A percentile compares a stretch with the other conserved stretches of the same genome.
phyloP scores from a whole-genome alignment of 2,329 filamentous ascomycete species.

The Aspergillaceae sp. region DNA sequence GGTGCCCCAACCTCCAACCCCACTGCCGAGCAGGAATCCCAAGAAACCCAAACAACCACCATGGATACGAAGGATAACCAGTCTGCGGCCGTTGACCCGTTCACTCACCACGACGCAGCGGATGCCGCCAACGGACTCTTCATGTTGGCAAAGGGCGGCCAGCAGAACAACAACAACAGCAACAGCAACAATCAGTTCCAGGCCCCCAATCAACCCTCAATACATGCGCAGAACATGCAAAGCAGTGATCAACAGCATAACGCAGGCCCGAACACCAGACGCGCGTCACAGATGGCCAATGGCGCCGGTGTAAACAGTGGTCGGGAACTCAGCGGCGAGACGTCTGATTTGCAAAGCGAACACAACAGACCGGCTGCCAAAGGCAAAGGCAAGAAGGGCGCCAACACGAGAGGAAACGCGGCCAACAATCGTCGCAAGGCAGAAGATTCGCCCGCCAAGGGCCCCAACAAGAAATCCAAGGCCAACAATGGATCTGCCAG shows the following conservation, averaged over 20 bases:
- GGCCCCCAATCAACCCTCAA: conserved; percentile 42
- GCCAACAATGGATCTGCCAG: conserved; percentile 39
- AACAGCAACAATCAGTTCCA: conserved; percentile 40
- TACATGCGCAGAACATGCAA: conserved; percentile 42
- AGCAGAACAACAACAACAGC: conserved; percentile 33
- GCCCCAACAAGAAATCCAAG: conserved; percentile 66
- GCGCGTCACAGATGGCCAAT: conserved; percentile 35
- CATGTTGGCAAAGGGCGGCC: conserved; percentile 64
- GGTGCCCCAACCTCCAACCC: conserved; percentile 36
- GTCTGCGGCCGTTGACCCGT: conserved; percentile 54
- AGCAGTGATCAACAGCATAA: conserved; percentile 43
- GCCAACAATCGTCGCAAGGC: conserved; percentile 69
- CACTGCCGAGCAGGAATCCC: conserved; percentile 32
- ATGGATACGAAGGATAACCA: conserved; percentile 35
- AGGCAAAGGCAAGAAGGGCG: conserved; percentile 61
- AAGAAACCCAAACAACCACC: conserved; percentile 29
- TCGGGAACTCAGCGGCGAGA: conserved; percentile 61
- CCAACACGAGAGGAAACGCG: conserved; percentile 39
- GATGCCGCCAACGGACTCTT: conserved; percentile 92
- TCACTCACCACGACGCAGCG: conserved; percentile 80
- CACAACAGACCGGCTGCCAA: conserved; percentile 57
- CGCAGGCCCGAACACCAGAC: conserved; percentile 30
- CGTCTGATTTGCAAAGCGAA: conserved; percentile 64
- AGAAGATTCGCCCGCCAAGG: conserved; percentile 60
- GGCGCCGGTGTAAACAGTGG: conserved; percentile 45